These are phyloP conservation scores for Diversispora epigaea DNA, from an alignment of 192 early-diverging fungal species.

Conservation along the genomic window DNA sequence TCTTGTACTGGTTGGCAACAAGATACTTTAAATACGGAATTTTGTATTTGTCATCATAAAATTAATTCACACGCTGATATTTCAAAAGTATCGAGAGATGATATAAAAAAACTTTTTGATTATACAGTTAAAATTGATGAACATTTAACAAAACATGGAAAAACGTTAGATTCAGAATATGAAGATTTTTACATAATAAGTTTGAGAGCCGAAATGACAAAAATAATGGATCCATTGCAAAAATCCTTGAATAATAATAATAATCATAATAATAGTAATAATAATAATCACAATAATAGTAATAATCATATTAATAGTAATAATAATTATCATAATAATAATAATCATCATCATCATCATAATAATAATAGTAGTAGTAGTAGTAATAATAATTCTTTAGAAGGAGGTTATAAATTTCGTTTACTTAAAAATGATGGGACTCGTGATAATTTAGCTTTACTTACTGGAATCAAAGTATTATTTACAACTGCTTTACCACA, in stretches of 20 bases:
- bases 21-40: neutral
- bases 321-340: too few species aligned
- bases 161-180: neutral
- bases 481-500: slow-evolving; percentile 97
- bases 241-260: too few species aligned
- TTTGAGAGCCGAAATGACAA: neutral
- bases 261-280: too few species aligned
- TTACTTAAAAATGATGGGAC: slow-evolving; percentile 82
- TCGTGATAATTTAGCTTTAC: slow-evolving; percentile 78
- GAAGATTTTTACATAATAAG: neutral
- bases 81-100: neutral
- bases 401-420: slow-evolving; percentile 41
- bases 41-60: neutral
- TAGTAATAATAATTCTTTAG: neutral
- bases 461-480: slow-evolving; percentile 94
- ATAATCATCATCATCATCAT: too few species aligned
- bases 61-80: neutral
- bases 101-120: neutral
- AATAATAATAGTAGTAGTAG: too few species aligned
- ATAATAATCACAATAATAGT: too few species aligned
- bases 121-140: neutral
- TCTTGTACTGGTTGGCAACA: neutral
- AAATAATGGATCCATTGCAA: neutral
- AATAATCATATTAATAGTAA: too few species aligned
- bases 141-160: neutral